Conservation (phyloP, 1,284 basidiomycete genomes). For the Puccinia brachypodii region DNA sequence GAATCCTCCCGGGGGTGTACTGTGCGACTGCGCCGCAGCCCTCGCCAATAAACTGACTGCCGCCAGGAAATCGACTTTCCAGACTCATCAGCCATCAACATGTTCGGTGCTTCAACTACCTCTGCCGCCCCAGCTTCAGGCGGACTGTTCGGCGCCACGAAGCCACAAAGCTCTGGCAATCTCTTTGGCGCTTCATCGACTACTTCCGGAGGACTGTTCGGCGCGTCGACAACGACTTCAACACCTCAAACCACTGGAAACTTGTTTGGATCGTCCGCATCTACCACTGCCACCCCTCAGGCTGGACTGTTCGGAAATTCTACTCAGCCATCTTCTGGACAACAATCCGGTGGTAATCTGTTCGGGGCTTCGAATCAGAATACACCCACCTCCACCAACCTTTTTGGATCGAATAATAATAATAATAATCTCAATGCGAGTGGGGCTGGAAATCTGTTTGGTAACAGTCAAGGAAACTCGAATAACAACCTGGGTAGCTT, state of each 20-base stretch:
- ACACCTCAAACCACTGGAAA: constrained; percentile 5
- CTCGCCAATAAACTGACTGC: too few species aligned
- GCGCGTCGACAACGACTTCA: constrained; percentile 19
- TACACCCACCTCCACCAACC: neutral
- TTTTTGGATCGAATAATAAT: constrained; percentile 28
- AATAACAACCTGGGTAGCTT: neutral
- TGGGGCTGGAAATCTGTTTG: constrained; percentile 10
- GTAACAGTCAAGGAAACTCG: neutral
- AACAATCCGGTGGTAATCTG: neutral
- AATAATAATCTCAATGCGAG: neutral
- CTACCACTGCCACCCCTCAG: neutral
- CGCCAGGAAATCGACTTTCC: too few species aligned
- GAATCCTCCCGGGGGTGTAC: too few species aligned
- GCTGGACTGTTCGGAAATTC: constrained; percentile 18
- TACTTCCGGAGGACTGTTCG: constrained; percentile 23
- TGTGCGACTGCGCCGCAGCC: too few species aligned
- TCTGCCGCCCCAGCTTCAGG: constrained; percentile 50
- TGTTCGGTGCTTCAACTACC: constrained; percentile 11
- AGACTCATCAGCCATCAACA: neutral
- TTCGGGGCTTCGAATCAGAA: neutral
- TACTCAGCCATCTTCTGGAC: neutral
- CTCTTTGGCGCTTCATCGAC: constrained; percentile 10
- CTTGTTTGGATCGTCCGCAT: neutral
- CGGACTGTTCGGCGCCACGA: constrained; percentile 17
- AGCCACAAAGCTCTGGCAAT: constrained; percentile 52